Percentiles rank a stretch among this genome's conserved stretches.
These are phyloP conservation scores for Alternaria alternata DNA, from an alignment of 2,329 filamentous ascomycete species.

Conservation along the genomic window DNA sequence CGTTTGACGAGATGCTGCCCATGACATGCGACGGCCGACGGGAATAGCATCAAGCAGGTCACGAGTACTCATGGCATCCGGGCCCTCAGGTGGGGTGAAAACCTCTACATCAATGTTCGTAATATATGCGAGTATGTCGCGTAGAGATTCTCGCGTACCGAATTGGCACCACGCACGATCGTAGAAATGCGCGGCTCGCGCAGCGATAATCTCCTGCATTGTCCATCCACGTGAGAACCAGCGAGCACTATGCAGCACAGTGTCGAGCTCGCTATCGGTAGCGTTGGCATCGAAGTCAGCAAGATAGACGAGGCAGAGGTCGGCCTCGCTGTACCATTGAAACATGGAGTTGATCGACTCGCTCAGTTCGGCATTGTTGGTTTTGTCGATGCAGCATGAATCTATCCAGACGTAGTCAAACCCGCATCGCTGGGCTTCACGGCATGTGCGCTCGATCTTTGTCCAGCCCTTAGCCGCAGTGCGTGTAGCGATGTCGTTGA, in stretches of 20 bases:
- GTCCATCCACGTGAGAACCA: neutral
- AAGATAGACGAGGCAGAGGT: neutral
- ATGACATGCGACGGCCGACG: conserved; percentile 1
- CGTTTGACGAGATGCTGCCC: conserved; percentile 14
- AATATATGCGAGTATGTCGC: neutral
- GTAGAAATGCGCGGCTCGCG: neutral
- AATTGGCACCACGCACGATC: neutral
- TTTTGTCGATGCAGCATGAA: neutral
- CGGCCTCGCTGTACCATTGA: neutral
- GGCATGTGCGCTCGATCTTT: neutral
- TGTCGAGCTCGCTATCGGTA: neutral
- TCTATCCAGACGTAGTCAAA: neutral
- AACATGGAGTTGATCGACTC: neutral
- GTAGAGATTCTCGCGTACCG: neutral
- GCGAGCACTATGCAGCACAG: neutral
- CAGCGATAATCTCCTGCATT: neutral
- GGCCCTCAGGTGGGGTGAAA: neutral
- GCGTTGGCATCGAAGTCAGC: neutral
- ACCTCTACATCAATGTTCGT: neutral
- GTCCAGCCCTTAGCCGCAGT: neutral
- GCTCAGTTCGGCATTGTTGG: neutral
- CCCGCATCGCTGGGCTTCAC: neutral
- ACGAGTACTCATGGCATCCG: neutral
- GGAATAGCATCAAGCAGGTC: neutral
- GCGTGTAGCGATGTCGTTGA: neutral